Evolutionary conservation across 192 early-diverging fungal genomes (phyloP), one percentile per base, ranked within the genome.

Genomic region (Tieghemiomyces parasiticus): DNA sequence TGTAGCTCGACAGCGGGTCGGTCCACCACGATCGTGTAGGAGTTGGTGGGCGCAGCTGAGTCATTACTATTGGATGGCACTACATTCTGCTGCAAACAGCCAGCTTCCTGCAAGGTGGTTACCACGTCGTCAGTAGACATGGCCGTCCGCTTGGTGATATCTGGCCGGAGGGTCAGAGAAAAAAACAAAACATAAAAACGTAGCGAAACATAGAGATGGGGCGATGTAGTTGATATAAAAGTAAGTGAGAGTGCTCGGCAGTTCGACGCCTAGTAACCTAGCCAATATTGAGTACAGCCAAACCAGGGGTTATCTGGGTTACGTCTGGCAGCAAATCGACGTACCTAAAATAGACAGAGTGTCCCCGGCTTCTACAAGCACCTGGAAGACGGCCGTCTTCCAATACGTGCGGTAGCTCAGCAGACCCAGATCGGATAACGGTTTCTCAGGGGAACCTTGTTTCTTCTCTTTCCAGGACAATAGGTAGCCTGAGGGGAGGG

Each of bases 351-450:
- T 60, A 42, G 56, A 75, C n/a, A 76, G 65, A 25, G 80, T 62
- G 30, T 83, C 75, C 26, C 63, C 62, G 28, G 64, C 42, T 35
- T 75, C 66, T 33, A 75, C 68, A 14, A 97, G 70, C 14, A 80
- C 74, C 55, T 86, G 81, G 60, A 82, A 79, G 16, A 95, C 51
- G 0, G 83, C 83, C 0, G 76, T 71, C 34, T 82, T 75, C 93
- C 93, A 97, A 69, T 91, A 97, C 30, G 78, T 89, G 59, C 80
- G 73, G 69, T 97, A 97, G 22, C 90, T 89, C 28, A 86, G 69
- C 47, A 91, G 65, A 0, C 93, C 93, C 26, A 95, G 77, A 60
- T 92, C 89, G 16, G 92, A 95, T 22, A 97, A 63, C 0, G 93
- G 93, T 58, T 84, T 83, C 62, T 97, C 93, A 6, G 93, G 93